Evolutionary conservation across 352 stramenopile genomes (phyloP), one percentile per base, ranked within the genome.

Genomic region (Phytopythium cucurbitacearum): DNA sequence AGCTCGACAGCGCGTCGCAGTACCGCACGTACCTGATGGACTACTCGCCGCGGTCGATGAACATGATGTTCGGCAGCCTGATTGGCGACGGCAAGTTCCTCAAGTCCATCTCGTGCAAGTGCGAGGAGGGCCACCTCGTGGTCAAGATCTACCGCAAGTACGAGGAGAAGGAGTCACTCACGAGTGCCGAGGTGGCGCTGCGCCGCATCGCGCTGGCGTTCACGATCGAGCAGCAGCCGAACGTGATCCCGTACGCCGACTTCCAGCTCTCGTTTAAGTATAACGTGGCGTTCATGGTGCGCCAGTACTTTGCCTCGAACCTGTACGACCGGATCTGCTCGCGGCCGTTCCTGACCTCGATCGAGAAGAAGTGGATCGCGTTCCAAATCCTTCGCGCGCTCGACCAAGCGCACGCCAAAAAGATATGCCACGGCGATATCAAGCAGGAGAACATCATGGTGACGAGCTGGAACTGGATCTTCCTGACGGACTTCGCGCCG

Each of bases 371-470:
- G 37, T 99, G 95, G 94, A 97, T 99, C 41, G 80, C 91, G 5
- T 98, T 98, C 71, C 97, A 99, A 69, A 80, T 99, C 49, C 62
- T 99, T 3, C 71, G 85, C 45, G 95, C 96, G 13, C 66, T 99
- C 8, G 88, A 98, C 55, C 87, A 97, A 60, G 91, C 94, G 44
- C 96, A 99, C 62, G 69, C 76, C 12, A 93, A 87, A 28, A 89
- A 86, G 1, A 89, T 99, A 34, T 96, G 89, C 53, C 97, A 99
- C 65, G 97, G 97, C 46, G 96, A 99, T 64, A 91, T 99, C 48
- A 99, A 98, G 56, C 91, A 96, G 50, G 95, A 99, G 66, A 99
- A 99, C 76, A 85, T 99, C 62, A 95, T 98, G 64, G 78, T 99
- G n/a, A 99, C 97, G 8, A 97, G 82, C 55, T 99, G 93, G 87